Percentiles rank a stretch among this genome's conserved stretches.
Evolutionary conservation across 495 filamentous ascomycete species (phyloP).

Genomic region (Trichoderma reesei): DNA sequence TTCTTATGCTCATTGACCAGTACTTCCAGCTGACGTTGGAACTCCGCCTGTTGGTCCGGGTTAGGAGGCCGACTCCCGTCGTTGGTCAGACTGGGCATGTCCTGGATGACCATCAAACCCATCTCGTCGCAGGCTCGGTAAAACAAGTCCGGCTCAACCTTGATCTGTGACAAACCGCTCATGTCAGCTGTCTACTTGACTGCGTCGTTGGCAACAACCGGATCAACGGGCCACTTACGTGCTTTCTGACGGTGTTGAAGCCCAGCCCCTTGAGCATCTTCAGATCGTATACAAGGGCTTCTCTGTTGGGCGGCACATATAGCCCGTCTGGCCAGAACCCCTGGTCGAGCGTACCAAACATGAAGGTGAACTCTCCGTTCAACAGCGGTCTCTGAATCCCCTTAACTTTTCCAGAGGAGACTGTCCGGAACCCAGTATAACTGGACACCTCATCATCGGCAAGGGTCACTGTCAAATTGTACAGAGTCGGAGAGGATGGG

Average conservation of each 20-base stretch:
- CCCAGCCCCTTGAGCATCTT: constrained; percentile 49
- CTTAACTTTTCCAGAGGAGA: constrained; percentile 41
- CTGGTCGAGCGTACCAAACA: constrained; percentile 59
- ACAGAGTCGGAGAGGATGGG: constrained; percentile 49
- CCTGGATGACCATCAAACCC: constrained; percentile 55
- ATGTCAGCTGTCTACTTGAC: not conserved
- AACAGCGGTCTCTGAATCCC: constrained; percentile 51
- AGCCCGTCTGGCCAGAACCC: constrained; percentile 63
- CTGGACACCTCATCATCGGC: constrained; percentile 45
- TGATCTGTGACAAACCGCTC: constrained; percentile 37
- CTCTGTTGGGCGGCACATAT: constrained; percentile 47
- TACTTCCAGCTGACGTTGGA: constrained; percentile 50
- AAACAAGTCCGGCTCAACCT: constrained; percentile 55
- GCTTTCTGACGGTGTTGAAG: constrained; percentile 61
- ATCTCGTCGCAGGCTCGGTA: constrained; percentile 57
- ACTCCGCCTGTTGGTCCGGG: constrained; percentile 46
- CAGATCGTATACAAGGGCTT: constrained; percentile 59
- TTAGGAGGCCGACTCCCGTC: constrained; percentile 29
- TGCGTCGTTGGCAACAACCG: constrained; percentile 1
- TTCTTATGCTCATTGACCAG: constrained; percentile 51
- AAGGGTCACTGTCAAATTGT: constrained; percentile 49
- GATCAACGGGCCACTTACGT: constrained; percentile 33
- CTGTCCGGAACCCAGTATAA: constrained; percentile 59
- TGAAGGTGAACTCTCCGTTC: constrained; percentile 55
- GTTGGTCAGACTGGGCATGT: constrained; percentile 43